Evolutionary conservation across 371 early-diverging fungal genomes (phyloP).

Genomic region (Dichotomocladium elegans): DNA sequence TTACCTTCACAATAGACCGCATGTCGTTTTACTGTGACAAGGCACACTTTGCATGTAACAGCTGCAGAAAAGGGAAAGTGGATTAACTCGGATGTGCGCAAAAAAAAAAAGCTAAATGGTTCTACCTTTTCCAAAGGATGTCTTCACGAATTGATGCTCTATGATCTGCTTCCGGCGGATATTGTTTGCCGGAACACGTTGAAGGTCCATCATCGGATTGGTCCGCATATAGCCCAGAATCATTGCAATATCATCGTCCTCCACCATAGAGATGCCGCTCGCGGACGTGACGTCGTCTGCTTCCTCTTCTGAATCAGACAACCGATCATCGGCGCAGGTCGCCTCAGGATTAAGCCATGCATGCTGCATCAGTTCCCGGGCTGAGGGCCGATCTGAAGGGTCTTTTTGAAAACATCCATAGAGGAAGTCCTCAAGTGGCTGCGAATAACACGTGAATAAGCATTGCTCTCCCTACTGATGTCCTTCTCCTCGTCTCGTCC

Average conservation of each 20-base stretch:
- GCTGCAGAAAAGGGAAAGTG: not conserved
- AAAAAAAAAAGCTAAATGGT: not conserved
- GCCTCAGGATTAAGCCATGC: constrained; percentile 68
- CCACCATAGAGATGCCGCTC: not conserved
- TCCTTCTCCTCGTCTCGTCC: not conserved
- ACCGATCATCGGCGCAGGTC: constrained; percentile 1
- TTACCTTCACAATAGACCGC: constrained; percentile 17
- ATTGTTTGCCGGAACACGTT: constrained; percentile 7
- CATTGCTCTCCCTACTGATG: not conserved
- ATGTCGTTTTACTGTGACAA: constrained; percentile 18
- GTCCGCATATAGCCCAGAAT: constrained; percentile 10
- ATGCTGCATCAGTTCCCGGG: constrained; percentile 59
- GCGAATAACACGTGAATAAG: constrained; percentile 2
- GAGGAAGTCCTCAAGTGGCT: constrained; percentile 67
- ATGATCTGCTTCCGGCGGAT: constrained; percentile 5
- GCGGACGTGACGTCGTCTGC: not conserved
- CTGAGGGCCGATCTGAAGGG: constrained; percentile 61
- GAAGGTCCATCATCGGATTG: constrained; percentile 4
- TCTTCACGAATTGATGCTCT: constrained; percentile 24
- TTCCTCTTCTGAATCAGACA: not conserved
- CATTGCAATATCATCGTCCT: constrained; percentile 8
- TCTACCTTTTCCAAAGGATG: constrained; percentile 21
- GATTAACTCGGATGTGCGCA: too few species aligned
- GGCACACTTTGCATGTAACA: constrained; percentile 26
- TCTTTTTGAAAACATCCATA: constrained; percentile 75